phyloP scores from a whole-genome alignment of 2,329 filamentous ascomycete genomes.

The Claviceps cyperi region DNA sequence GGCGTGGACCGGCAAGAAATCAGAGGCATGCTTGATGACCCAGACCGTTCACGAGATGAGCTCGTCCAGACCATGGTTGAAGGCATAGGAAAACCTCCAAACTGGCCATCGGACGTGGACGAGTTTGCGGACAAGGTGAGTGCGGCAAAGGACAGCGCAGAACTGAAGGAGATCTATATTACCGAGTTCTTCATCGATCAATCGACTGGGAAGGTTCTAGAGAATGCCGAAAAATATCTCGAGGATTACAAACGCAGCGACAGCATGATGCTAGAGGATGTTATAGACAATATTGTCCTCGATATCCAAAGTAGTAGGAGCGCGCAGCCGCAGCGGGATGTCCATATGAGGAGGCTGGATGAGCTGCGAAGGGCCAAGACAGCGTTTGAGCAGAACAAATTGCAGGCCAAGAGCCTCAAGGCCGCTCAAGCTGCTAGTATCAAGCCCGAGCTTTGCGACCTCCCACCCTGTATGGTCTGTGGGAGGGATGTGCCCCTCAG shows the following conservation, averaged over 20 bases:
- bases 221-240: constrained; percentile 24
- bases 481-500: constrained; percentile 17
- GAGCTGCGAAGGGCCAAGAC: constrained; percentile 33
- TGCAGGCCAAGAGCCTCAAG: constrained; percentile 21
- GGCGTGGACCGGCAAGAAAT: constrained; percentile 18
- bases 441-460: constrained; percentile 20
- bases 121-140: constrained; percentile 20
- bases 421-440: constrained; percentile 15
- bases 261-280: constrained; percentile 17
- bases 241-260: constrained; percentile 19
- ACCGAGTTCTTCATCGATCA: constrained; percentile 26
- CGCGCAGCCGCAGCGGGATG: constrained; percentile 23
- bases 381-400: constrained; percentile 31
- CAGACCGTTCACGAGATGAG: constrained; percentile 22
- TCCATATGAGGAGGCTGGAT: constrained; percentile 25
- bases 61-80: constrained; percentile 23
- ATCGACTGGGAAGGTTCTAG: constrained; percentile 18
- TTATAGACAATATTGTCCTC: constrained; percentile 20
- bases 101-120: constrained; percentile 20
- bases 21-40: constrained; percentile 22
- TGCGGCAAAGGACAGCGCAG: constrained; percentile 17
- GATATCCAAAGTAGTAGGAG: constrained; percentile 17
- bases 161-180: constrained; percentile 25
- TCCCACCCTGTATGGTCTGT: constrained; percentile 28
- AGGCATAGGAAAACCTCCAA: constrained; percentile 19